These are phyloP conservation scores for Diutina sp. DNA, from an alignment of 1,139 yeast species.

Conservation along the genomic window DNA sequence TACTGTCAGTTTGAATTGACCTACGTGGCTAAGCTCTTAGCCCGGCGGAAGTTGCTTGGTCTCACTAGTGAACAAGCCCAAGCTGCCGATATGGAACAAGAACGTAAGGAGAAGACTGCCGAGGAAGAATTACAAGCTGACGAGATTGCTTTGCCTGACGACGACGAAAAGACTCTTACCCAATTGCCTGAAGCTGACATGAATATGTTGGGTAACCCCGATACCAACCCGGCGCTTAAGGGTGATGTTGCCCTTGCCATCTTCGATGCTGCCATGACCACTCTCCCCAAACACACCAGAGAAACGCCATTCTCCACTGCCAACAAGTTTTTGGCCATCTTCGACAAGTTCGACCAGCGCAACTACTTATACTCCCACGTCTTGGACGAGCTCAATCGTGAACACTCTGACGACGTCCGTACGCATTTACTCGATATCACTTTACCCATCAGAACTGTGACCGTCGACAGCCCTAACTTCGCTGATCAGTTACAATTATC, in stretches of 20 bases:
- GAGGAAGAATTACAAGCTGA: conserved; percentile 15
- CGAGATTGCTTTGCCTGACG: conserved; percentile 7
- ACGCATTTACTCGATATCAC: conserved; percentile 46
- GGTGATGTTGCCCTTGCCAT: conserved; percentile 84
- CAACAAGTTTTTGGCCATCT: conserved; percentile 33
- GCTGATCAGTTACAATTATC: conserved; percentile 54
- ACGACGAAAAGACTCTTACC: conserved; percentile 6
- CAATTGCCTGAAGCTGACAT: conserved; percentile 79
- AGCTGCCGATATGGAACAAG: conserved; percentile 34
- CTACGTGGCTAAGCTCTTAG: conserved; percentile 70
- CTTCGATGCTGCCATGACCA: conserved; percentile 58
- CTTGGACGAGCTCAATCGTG: conserved; percentile 33
- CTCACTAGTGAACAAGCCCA: conserved; percentile 64
- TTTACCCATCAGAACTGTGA: conserved; percentile 49
- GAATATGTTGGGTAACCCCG: conserved; percentile 74
- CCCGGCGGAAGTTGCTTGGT: conserved; percentile 75
- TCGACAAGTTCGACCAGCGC: conserved; percentile 61
- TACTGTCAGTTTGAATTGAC: conserved; percentile 83
- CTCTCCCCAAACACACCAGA: conserved; percentile 18
- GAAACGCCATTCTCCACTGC: conserved; percentile 30
- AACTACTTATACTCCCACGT: conserved; percentile 55
- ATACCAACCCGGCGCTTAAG: conserved; percentile 77
- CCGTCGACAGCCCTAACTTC: conserved; percentile 25
- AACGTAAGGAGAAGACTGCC: conserved; percentile 51
- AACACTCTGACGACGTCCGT: conserved; percentile 23